These are phyloP conservation scores for Suhomyces kilbournensis DNA, from an alignment of 805 yeast species.

Conservation along the genomic window DNA sequence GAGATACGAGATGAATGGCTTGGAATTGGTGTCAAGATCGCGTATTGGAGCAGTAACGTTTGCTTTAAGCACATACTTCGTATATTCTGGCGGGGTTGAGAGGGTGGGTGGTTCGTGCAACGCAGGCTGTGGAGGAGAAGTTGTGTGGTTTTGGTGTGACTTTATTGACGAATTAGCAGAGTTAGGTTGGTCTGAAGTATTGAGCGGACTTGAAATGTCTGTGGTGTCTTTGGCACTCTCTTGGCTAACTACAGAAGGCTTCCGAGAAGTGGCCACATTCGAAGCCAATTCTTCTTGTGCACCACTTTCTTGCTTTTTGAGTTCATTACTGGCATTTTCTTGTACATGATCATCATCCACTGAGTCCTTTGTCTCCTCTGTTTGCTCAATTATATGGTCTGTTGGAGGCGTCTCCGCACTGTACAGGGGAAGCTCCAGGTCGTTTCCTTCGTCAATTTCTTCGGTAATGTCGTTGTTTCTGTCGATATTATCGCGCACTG, in stretches of 20 bases:
- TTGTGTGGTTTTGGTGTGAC: neutral
- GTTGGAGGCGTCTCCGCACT: neutral
- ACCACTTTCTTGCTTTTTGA: neutral
- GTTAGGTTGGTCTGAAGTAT: neutral
- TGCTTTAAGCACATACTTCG: slow-evolving; percentile 15
- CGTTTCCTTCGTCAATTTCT: neutral
- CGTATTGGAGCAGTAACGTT: slow-evolving; percentile 61
- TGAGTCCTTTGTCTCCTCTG: neutral
- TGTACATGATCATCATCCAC: neutral
- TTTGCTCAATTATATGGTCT: neutral
- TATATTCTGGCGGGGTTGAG: neutral
- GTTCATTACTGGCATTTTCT: neutral
- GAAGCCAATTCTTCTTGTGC: neutral
- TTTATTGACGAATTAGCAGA: neutral
- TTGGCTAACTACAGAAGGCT: neutral
- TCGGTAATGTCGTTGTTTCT: neutral
- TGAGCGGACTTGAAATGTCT: neutral
- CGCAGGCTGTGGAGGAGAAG: neutral
- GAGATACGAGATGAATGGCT: slow-evolving; percentile 72
- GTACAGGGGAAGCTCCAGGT: neutral
- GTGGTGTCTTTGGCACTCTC: neutral
- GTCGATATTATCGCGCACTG: neutral
- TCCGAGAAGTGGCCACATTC: neutral
- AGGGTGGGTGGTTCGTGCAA: neutral
- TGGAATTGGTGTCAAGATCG: slow-evolving; percentile 66